A percentile compares a stretch with the other conserved stretches of the same genome.
Conservation (phyloP, 768 basidiomycete genomes). For the Lentinula boryana region DNA sequence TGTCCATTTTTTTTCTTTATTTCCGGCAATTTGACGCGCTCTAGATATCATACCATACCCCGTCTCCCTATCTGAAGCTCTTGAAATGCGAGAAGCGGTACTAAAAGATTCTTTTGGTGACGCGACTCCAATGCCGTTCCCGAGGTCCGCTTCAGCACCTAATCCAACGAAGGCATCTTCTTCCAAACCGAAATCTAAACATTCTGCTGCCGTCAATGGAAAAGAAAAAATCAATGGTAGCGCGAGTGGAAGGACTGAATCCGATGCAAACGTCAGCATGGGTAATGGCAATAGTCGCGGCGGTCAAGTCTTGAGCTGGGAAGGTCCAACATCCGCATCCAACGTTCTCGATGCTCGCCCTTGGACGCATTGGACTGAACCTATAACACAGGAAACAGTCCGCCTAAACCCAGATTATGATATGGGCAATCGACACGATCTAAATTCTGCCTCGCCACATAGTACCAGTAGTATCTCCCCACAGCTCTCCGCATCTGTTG, state of each 20-base stretch:
- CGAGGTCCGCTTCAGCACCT: slow-evolving; percentile 15
- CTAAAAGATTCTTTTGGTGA: slow-evolving; percentile 49
- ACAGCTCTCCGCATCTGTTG: background rate
- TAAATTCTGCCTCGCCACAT: slow-evolving; percentile 16
- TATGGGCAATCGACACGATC: background rate
- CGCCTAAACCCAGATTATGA: background rate
- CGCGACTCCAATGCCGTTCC: slow-evolving; percentile 34
- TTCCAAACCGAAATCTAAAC: slow-evolving; percentile 32
- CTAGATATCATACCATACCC: slow-evolving; percentile 66
- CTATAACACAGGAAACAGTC: background rate
- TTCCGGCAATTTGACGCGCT: slow-evolving; percentile 1
- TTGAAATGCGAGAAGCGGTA: slow-evolving; percentile 45
- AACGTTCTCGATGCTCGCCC: slow-evolving; percentile 6
- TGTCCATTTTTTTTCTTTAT: background rate
- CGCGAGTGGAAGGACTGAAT: slow-evolving; percentile 20
- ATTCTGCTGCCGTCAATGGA: slow-evolving; percentile 22
- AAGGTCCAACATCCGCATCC: background rate
- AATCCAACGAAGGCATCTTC: slow-evolving; percentile 11
- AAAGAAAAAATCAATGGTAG: slow-evolving; percentile 27
- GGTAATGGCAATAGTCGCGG: slow-evolving; percentile 16
- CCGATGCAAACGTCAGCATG: slow-evolving; percentile 16
- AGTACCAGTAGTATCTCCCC: slow-evolving; percentile 5
- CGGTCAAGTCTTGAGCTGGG: slow-evolving; percentile 5
- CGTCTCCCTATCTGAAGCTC: slow-evolving; percentile 53
- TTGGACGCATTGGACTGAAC: slow-evolving; percentile 8